These are phyloP conservation scores for Haematococcus sp. DNA, from an alignment of 139 green algal genomes.

Conservation along the genomic window DNA sequence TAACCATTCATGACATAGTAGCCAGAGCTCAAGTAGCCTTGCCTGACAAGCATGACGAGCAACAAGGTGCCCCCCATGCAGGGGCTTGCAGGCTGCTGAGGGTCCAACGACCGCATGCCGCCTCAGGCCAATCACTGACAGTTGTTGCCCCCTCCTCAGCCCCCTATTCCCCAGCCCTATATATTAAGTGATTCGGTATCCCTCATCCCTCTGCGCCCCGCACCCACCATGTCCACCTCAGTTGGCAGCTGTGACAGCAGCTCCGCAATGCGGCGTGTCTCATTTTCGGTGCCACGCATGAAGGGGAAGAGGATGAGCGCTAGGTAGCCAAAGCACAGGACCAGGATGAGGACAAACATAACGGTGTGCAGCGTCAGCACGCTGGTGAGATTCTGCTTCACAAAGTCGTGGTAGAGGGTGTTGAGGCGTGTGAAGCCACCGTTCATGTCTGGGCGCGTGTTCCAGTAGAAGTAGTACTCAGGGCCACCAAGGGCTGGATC, in stretches of 20 bases:
- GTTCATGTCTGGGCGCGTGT: constrained; percentile 1
- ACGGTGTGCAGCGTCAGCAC: constrained; percentile 25
- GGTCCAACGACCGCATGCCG: no score
- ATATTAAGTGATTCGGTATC: no score
- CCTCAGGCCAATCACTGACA: no score
- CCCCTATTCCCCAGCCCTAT: no score
- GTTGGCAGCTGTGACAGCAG: constrained; percentile 42
- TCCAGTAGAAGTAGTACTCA: constrained; percentile 12
- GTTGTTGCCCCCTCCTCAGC: no score
- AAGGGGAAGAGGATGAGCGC: constrained; percentile 30
- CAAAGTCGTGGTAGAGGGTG: background rate
- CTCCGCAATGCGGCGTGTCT: constrained; percentile 48
- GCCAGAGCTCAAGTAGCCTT: no score
- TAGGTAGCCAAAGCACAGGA: constrained; percentile 12
- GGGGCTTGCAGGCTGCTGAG: no score
- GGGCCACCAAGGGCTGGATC: constrained; percentile 7
- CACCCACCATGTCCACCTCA: constrained; percentile 18
- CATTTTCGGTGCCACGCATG: constrained; percentile 20
- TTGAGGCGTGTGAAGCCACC: background rate
- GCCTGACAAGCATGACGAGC: no score
- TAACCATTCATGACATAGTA: no score
- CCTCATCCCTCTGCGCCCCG: no score
- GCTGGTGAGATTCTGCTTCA: background rate
- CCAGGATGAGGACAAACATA: constrained; percentile 23
- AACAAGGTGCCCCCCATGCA: no score